Base-by-base conservation (phyloP, 2,329 filamentous ascomycete genomes). In the Paecilomyces fulvus region DNA sequence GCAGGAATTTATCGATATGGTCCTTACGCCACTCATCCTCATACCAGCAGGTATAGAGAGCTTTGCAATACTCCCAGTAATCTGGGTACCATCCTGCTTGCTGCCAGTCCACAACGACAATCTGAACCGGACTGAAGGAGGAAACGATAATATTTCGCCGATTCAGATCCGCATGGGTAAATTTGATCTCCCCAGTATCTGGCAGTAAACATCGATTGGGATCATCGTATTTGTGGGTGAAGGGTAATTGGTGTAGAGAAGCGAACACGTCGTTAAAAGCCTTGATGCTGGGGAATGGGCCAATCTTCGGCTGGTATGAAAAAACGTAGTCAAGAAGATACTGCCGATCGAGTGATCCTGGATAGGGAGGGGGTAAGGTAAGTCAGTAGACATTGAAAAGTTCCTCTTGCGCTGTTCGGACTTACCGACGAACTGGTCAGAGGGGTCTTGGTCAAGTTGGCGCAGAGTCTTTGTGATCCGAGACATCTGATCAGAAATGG, bases 21-120 rank as follows among this genome's bases (percentile, higher is more conserved):
- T 37, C 30, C 52, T 49, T 60, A 28, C 52, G 57, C 62, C 61
- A 65, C 20, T 63, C 60, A 2, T 49, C 57, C 1, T 60, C 50
- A 49, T 56, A 63, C 1, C 53, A 31, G 3, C 56, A 57, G 23
- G 67, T 69, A 55, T 66, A 70, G 3, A 59, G 51, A 3, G 67
- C 60, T 51, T 70, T 72, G 49, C 65, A 70, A 49, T 67, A 71
- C 49, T 70, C 68, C 68, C 65, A 70, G 25, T 70, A 71, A 21
- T 68, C 65, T 0, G 66, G 68, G 54, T 70, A 68, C 67, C 67
- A 72, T 1, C 67, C 69, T 11, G 64, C 57, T 53, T 71, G 67
- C 2, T 55, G 56, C 68, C 67, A 71, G 53, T 70, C 67, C 11
- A 73, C 60, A 11, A 71, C 31, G 1, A 62, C 61, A 46, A 70